These are phyloP conservation scores for Calcarisporium arbuscula DNA, from an alignment of 2,329 filamentous ascomycete genomes.

Conservation along the genomic window DNA sequence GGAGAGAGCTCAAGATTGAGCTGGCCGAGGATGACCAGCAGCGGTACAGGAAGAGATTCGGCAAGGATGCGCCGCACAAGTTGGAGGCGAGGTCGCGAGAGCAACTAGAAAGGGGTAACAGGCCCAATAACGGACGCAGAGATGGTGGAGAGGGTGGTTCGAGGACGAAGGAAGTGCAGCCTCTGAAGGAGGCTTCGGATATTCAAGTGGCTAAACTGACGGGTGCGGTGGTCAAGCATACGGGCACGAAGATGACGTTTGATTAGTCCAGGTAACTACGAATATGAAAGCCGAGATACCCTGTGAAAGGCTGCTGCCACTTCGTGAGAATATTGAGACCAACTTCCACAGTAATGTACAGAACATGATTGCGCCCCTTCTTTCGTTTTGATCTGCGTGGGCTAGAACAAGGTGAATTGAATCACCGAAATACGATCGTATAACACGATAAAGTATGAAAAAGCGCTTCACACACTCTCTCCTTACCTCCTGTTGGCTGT, in stretches of 20 bases:
- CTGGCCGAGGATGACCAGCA: slow-evolving; percentile 86
- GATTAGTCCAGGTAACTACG: slow-evolving; percentile 42
- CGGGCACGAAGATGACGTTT: slow-evolving; percentile 79
- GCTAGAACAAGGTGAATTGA: too few species aligned
- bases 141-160: slow-evolving; percentile 10
- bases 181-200: slow-evolving; percentile 37
- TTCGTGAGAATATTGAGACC: too few species aligned
- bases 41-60: slow-evolving; percentile 90
- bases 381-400: too few species aligned
- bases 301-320: too few species aligned
- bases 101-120: slow-evolving; percentile 29
- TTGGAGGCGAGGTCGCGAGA: slow-evolving; percentile 19
- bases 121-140: slow-evolving; percentile 22
- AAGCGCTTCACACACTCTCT: too few species aligned
- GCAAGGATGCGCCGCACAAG: slow-evolving; percentile 57
- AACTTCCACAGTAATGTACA: too few species aligned
- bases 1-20: slow-evolving; percentile 78
- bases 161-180: slow-evolving; percentile 31
- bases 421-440: too few species aligned
- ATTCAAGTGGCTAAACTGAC: slow-evolving; percentile 58
- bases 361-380: too few species aligned
- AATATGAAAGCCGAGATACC: slow-evolving; percentile 10
- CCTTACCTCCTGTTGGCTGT: too few species aligned
- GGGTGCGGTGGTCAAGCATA: slow-evolving; percentile 69
- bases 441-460: too few species aligned